Percentiles rank a stretch among this genome's conserved stretches.
These are phyloP conservation scores for Lipomyces spencermartinsiae DNA, from an alignment of 805 yeast species.

Conservation along the genomic window DNA sequence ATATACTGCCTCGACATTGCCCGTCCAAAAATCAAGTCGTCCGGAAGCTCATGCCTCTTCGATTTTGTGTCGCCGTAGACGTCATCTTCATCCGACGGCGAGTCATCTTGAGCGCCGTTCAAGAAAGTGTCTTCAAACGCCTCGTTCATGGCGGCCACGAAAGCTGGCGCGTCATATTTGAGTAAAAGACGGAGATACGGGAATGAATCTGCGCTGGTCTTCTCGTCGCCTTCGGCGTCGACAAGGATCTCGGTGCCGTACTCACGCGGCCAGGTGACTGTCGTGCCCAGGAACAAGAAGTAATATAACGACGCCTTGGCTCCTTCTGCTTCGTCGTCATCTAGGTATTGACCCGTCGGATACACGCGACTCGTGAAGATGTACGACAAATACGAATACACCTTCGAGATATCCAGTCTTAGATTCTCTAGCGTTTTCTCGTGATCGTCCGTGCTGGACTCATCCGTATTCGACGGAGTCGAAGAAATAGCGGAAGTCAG, in stretches of 20 bases:
- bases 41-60: conserved; percentile 22
- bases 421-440: conserved; percentile 7
- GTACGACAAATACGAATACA: conserved; percentile 70
- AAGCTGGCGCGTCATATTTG: conserved; percentile 60
- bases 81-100: conserved; percentile 40
- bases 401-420: conserved; percentile 42
- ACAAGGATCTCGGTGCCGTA: conserved; percentile 48
- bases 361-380: conserved; percentile 78
- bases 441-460: conserved; percentile 31
- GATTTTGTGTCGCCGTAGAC: conserved; percentile 27
- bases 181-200: conserved; percentile 72
- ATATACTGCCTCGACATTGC: conserved; percentile 75
- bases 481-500: conserved; percentile 4
- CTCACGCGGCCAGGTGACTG: conserved; percentile 54
- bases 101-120: conserved; percentile 60
- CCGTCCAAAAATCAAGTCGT: conserved; percentile 41
- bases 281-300: conserved; percentile 62
- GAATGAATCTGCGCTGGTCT: conserved; percentile 58
- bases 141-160: conserved; percentile 75
- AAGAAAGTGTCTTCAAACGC: conserved; percentile 80
- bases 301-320: conserved; percentile 63
- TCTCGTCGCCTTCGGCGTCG: conserved; percentile 38
- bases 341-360: conserved; percentile 67
- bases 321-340: conserved; percentile 43
- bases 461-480: conserved; percentile 30